These are phyloP conservation scores for Thraustochytrium sp. DNA, from an alignment of 352 stramenopile species.

Conservation along the genomic window DNA sequence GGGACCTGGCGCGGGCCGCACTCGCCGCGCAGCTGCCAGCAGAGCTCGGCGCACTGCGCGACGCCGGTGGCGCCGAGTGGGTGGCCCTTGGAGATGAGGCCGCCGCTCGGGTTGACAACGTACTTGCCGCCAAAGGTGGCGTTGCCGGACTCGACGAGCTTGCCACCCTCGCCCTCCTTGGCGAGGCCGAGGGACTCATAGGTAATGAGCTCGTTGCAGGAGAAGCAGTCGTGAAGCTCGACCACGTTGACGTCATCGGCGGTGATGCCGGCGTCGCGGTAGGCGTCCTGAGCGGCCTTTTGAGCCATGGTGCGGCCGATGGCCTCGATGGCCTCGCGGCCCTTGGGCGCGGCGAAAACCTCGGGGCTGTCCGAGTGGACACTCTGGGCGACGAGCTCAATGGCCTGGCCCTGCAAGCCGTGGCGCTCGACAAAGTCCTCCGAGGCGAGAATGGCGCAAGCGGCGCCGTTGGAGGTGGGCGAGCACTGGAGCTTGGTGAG, in stretches of 20 bases:
- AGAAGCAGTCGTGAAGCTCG: conserved; percentile 45
- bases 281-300: conserved; percentile 29
- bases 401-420: conserved; percentile 39
- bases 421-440: conserved; percentile 42
- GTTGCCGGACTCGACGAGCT: conserved; percentile 40
- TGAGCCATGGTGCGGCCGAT: conserved; percentile 26
- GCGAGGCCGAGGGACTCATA: conserved; percentile 42
- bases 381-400: conserved; percentile 39
- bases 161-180: conserved; percentile 35
- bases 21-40: conserved; percentile 44
- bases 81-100: conserved; percentile 45
- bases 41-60: conserved; percentile 42
- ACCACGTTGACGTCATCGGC: conserved; percentile 39
- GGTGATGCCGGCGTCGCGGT: conserved; percentile 7
- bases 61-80: conserved; percentile 43
- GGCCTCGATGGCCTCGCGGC: conserved; percentile 5
- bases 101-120: conserved; percentile 39
- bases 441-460: conserved; percentile 36
- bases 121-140: conserved; percentile 44
- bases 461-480: conserved; percentile 37
- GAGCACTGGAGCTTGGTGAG: conserved; percentile 43
- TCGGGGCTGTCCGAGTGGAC: conserved; percentile 17
- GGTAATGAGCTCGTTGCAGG: conserved; percentile 43
- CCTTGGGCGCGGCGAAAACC: conserved; percentile 24
- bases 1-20: conserved; percentile 27